Base-by-base conservation (phyloP, 805 yeast genomes). In the Cyberlindnera meyerae region DNA sequence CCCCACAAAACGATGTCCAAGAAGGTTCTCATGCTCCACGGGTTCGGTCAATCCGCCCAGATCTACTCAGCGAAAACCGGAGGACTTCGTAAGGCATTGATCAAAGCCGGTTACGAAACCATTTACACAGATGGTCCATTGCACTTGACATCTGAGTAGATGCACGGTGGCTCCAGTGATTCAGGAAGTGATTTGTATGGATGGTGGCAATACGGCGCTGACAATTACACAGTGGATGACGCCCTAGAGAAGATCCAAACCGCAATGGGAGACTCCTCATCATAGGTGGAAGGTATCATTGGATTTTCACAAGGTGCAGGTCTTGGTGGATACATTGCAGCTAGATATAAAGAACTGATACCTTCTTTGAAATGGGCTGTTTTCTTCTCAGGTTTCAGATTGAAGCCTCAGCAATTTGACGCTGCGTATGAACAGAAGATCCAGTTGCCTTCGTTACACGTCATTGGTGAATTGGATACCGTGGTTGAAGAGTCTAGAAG, bases 301-400 rank as follows among this genome's bases (percentile, higher is more conserved):
- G 97, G 96, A 1, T 90, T 90, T 53, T 81, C 94, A 18, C 97
- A 93, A 61, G 98, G 98, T 34, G 94, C 95, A 4, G 94, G 89
- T 0, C 59, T 89, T 17, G 78, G 81, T 1, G 95, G 69, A 2
- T 53, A 84, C 5, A 57, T 84, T 11, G 55, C 82, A 17, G 80
- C 77, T 11, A 40, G 41, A 17, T 44, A 45, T 18, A 31, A 38
- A 18, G 24, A 42, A 18, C 29, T 43, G n/a, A 27, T 51, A 16
- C 66, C 66, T n/a, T 34, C 49, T 13, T 41, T 89, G 42, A 75
- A 81, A 51, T 89, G 44, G 27, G 48, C 45, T 1, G 36, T 54
- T 5, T 61, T 84, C 28, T 89, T 83, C 54, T 75, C 89, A 14
- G 96, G 96, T 39, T 69, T 65, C 39, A 58, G 51, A 40, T 40